Percentiles rank a stretch among this genome's conserved stretches.
Conservation (phyloP, 805 yeast genomes). For the Dipodascus albidus region DNA sequence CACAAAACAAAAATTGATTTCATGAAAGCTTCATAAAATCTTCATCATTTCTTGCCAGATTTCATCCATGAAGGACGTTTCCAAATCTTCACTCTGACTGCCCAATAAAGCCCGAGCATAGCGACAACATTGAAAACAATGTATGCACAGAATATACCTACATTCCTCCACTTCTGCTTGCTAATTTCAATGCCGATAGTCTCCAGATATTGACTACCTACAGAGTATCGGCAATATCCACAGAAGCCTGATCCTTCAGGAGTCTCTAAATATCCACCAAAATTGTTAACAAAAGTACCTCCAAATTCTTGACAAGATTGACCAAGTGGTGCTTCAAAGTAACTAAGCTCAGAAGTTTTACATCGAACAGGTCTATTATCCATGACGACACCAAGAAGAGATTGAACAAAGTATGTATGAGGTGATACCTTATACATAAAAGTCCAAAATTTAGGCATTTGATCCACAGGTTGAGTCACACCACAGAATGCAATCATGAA, state of each 20-base stretch:
- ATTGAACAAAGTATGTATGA: constrained; percentile 56
- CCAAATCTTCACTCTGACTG: constrained; percentile 17
- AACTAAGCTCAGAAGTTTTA: constrained; percentile 36
- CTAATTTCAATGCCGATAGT: constrained; percentile 34
- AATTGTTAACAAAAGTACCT: constrained; percentile 29
- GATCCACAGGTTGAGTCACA: constrained; percentile 43
- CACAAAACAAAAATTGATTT: too few species aligned
- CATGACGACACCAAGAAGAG: constrained; percentile 37
- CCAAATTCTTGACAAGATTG: constrained; percentile 53
- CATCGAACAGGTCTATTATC: constrained; percentile 45
- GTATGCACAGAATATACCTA: constrained; percentile 51
- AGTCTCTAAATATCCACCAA: constrained; percentile 49
- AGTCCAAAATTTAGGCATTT: constrained; percentile 76
- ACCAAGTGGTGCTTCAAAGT: constrained; percentile 44
- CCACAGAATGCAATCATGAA: constrained; percentile 59
- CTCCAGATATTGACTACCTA: constrained; percentile 33
- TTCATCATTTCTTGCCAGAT: background rate
- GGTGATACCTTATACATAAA: constrained; percentile 70
- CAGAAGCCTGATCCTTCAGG: constrained; percentile 35
- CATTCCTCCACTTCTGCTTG: constrained; percentile 47
- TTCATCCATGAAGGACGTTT: background rate
- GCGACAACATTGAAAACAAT: constrained; percentile 39
- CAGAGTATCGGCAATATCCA: constrained; percentile 29
- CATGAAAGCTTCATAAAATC: too few species aligned
- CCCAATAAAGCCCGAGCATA: constrained; percentile 22